A percentile compares a stretch with the other conserved stretches of the same genome.
Evolutionary conservation across 2,329 filamentous ascomycete genomes (phyloP).

Genomic region (Penicillium sp.): DNA sequence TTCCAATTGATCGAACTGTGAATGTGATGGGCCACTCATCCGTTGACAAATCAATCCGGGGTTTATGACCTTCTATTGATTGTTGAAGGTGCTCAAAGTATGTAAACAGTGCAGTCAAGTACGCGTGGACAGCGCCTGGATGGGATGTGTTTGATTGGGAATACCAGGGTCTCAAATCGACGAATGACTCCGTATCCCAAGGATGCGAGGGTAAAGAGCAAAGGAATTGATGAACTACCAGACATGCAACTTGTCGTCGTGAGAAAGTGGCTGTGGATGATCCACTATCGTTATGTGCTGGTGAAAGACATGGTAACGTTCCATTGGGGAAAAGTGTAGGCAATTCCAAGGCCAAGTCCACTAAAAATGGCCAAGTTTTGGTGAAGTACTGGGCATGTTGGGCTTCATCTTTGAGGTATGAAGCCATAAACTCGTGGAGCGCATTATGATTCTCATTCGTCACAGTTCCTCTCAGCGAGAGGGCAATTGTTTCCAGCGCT

Average conservation of each 20-base stretch:
- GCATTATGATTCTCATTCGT: background rate
- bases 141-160: background rate
- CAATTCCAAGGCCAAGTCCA: background rate
- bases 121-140: background rate
- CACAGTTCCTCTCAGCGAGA: background rate
- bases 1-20: background rate
- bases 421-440: background rate
- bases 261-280: background rate
- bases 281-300: background rate
- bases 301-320: background rate
- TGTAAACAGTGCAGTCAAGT: constrained; percentile 1
- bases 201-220: constrained; percentile 5
- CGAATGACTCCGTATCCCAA: constrained; percentile 6
- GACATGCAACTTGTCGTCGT: constrained; percentile 6
- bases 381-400: background rate
- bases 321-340: background rate
- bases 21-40: constrained; percentile 2
- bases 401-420: background rate
- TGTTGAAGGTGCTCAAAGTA: constrained; percentile 1
- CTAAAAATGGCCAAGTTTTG: background rate
- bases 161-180: constrained; percentile 1
- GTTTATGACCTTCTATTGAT: background rate
- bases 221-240: constrained; percentile 8
- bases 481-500: background rate
- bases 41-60: background rate